phyloP scores from a whole-genome alignment of 2,329 filamentous ascomycete genomes.

The Diaporthe batatas region DNA sequence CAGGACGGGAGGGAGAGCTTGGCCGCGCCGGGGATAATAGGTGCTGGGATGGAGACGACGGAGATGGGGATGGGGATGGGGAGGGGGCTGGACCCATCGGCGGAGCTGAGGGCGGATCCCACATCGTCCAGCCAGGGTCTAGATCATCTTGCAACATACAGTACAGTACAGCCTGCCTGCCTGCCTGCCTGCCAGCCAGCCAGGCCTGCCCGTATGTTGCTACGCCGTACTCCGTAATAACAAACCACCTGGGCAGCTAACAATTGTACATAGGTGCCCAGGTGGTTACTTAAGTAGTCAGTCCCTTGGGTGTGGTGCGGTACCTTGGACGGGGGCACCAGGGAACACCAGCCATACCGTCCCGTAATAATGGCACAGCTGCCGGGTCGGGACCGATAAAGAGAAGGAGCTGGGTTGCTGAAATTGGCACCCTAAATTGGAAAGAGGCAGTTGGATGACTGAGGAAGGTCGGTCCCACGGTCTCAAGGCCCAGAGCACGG shows the following conservation, averaged over 20 bases:
- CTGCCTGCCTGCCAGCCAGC: too few relatives aligned
- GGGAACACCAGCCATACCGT: background rate
- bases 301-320: too few relatives aligned
- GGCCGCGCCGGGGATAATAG: background rate
- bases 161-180: background rate
- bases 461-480: conserved; percentile 6
- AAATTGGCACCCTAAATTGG: conserved; percentile 31
- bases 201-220: too few relatives aligned
- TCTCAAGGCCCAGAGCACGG: background rate
- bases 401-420: conserved; percentile 26
- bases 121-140: background rate
- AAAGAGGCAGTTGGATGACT: conserved; percentile 28
- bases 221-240: too few relatives aligned
- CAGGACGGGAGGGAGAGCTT: conserved; percentile 9
- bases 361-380: background rate
- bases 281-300: too few relatives aligned
- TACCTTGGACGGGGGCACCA: too few relatives aligned
- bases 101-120: conserved; percentile 21
- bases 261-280: too few relatives aligned
- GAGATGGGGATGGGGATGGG: conserved; percentile 22
- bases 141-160: conserved; percentile 4
- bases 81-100: conserved; percentile 19
- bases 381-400: conserved; percentile 33
- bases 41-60: conserved; percentile 8
- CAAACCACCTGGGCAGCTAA: too few relatives aligned